Evolutionary conservation across 768 basidiomycete species (phyloP), one percentile per base, ranked within the genome.

Genomic region (Filobasidium wieringae): DNA sequence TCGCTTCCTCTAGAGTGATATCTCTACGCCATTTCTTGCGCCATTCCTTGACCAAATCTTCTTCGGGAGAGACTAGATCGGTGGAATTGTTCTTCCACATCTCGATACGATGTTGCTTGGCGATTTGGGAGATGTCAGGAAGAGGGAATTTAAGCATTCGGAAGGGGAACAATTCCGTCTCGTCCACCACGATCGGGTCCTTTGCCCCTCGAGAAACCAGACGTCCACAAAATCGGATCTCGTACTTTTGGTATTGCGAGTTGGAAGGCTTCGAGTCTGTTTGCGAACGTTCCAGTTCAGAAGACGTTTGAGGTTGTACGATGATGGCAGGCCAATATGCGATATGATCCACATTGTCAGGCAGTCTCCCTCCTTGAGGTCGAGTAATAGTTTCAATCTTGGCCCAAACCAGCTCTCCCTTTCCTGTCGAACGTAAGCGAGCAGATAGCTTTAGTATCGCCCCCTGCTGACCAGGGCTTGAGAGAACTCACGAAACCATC

Each of bases 31-130:
- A 34, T 36, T 59, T 55, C 26, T 33, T 39, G 14, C 55, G 29
- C 31, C 65, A 64, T 12, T 40, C 51, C 51, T 57, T 53, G 11
- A 59, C 63, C 4, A 63, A 63, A 17, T 59, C 53, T 41, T 50
- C 52, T 9, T 67, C 55, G 11, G 63, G 41, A 31, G 54, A 39
- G 17, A 60, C 54, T 1, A 56, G 61, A 30, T 65, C 57, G 43
- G 17, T 39, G 6, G 22, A 26, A 7, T 19, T 19, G 3, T 17
- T 5, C 30, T 17, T 47, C 43, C 43, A 47, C 5, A 4, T 47
- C n/a, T 47, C n/a, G 4, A 47, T 27, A 3, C 43, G 17, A 19
- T 47, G 29, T 24, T 47, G 22, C 22, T 24, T 19, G 24, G 24
- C 43, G 22, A 47, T 22, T 11, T 19, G 22, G n/a, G 4, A 7